Conservation (phyloP, 148 eudicot species). For the Dianthus caryophyllus region DNA sequence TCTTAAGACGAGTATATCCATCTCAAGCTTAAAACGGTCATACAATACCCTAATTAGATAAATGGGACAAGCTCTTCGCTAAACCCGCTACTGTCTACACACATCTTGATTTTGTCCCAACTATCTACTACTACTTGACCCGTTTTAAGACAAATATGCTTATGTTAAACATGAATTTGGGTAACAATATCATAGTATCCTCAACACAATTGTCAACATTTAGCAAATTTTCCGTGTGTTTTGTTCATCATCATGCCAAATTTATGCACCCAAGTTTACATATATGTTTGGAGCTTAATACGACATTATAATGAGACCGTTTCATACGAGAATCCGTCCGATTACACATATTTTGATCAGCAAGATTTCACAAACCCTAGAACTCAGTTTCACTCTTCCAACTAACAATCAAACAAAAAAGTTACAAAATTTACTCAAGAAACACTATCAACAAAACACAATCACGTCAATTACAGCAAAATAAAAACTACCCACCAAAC, state of each 20-base stretch:
- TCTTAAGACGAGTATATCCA: too few relatives aligned
- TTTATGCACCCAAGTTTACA: background rate
- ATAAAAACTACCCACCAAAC: background rate
- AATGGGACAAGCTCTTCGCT: too few relatives aligned
- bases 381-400: too few relatives aligned
- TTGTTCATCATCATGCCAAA: background rate
- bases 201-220: too few relatives aligned
- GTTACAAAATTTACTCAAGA: background rate
- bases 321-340: too few relatives aligned
- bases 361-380: background rate
- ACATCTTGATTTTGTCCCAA: too few relatives aligned
- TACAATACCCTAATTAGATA: background rate
- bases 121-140: too few relatives aligned
- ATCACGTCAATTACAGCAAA: background rate
- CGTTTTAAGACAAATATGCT: too few relatives aligned
- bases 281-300: background rate
- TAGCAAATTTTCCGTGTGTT: background rate
- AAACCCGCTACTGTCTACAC: too few relatives aligned
- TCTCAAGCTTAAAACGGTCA: too few relatives aligned
- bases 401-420: background rate
- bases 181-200: too few relatives aligned
- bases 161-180: too few relatives aligned
- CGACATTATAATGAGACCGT: background rate
- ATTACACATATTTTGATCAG: background rate
- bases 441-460: background rate